Percentiles rank a stretch among this genome's conserved stretches.
These are phyloP conservation scores for Dryas octopetala DNA, from an alignment of 306 rosid genomes.

Conservation along the genomic window DNA sequence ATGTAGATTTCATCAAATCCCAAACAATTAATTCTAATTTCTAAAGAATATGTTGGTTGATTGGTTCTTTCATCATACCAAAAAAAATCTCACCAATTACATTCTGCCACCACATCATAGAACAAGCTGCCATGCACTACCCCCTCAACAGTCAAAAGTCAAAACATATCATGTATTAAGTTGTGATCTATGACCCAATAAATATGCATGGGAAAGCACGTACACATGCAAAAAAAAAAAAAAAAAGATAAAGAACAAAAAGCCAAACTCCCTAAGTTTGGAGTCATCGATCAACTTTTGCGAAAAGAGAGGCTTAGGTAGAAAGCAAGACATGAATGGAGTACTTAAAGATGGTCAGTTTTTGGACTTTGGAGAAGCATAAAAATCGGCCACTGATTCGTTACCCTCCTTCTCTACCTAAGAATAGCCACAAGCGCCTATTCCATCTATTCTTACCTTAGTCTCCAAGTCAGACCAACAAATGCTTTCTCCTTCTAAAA, in stretches of 20 bases:
- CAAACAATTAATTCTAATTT: too few species aligned
- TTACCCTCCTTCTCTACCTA: slow-evolving; percentile 48
- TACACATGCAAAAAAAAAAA: not conserved
- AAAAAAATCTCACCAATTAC: too few species aligned
- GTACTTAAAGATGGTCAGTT: slow-evolving; percentile 32
- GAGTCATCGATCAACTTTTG: not conserved
- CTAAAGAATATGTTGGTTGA: too few species aligned
- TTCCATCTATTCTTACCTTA: slow-evolving; percentile 52
- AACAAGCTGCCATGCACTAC: too few species aligned
- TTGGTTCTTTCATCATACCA: too few species aligned
- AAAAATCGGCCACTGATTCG: slow-evolving; percentile 65
- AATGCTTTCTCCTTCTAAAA: slow-evolving; percentile 25
- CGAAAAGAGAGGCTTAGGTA: slow-evolving; percentile 28
- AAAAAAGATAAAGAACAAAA: not conserved
- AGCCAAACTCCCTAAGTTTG: not conserved
- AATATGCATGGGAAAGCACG: slow-evolving; percentile 1
- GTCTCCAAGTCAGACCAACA: slow-evolving; percentile 42
- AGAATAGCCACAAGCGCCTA: slow-evolving; percentile 45
- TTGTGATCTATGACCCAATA: not conserved
- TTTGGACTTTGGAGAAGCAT: slow-evolving; percentile 32
- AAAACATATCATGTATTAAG: too few species aligned
- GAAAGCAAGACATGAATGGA: slow-evolving; percentile 30
- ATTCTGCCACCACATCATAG: too few species aligned
- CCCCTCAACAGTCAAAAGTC: too few species aligned
- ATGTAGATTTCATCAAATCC: too few species aligned